A percentile compares a stretch with the other conserved stretches of the same genome.
phyloP scores from a whole-genome alignment of 306 rosid species.

The Spatholobus suberectus region DNA sequence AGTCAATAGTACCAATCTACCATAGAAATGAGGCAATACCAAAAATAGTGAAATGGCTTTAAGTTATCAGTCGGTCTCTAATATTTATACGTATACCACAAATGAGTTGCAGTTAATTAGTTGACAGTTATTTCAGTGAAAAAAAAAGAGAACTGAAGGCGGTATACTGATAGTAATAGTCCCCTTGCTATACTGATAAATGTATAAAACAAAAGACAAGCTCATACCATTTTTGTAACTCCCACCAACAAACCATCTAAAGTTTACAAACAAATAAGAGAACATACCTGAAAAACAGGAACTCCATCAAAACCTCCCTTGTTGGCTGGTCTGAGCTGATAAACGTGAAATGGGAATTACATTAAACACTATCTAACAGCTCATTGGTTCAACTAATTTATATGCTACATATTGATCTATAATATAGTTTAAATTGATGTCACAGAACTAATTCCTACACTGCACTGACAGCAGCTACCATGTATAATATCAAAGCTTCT shows the following conservation, averaged over 20 bases:
- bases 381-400: slow-evolving; percentile 14
- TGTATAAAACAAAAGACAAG: background rate
- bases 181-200: slow-evolving; percentile 13
- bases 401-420: background rate
- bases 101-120: background rate
- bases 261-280: slow-evolving; percentile 36
- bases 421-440: slow-evolving; percentile 20
- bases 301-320: slow-evolving; percentile 87
- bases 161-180: background rate
- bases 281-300: slow-evolving; percentile 90
- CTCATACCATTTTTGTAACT: background rate
- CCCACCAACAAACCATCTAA: background rate
- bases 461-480: background rate
- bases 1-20: slow-evolving; percentile 33
- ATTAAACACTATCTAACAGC: slow-evolving; percentile 33
- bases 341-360: slow-evolving; percentile 33
- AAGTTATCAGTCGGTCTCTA: background rate
- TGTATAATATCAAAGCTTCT: slow-evolving; percentile 19
- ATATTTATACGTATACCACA: background rate
- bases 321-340: slow-evolving; percentile 71
- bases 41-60: background rate
- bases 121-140: slow-evolving; percentile 14
- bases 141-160: background rate
- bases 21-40: background rate
- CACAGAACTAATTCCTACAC: background rate